phyloP scores from a whole-genome alignment of 1,284 basidiomycete genomes.

The Cryptococcus jaspeensis region DNA sequence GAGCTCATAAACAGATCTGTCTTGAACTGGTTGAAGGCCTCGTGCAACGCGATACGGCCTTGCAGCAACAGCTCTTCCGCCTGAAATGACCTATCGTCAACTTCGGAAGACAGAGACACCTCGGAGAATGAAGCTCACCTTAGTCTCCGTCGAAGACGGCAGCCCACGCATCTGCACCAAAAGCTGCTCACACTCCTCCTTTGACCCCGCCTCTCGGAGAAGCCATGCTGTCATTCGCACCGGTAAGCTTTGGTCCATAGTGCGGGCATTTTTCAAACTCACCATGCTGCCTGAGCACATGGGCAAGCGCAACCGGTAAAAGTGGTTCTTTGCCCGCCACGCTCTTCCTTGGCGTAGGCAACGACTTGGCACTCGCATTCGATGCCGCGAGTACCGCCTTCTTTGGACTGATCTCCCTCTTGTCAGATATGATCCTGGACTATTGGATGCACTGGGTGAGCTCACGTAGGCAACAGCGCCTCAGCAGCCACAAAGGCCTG shows the following conservation, averaged over 20 bases:
- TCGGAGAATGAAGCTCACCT: constrained; percentile 19
- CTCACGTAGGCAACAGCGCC: constrained; percentile 34
- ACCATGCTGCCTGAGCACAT: constrained; percentile 73
- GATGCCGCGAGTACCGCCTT: constrained; percentile 16
- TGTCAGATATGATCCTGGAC: constrained; percentile 41
- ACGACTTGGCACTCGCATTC: constrained; percentile 43
- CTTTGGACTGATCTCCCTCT: constrained; percentile 7
- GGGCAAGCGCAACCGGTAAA: constrained; percentile 65
- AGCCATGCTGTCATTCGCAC: constrained; percentile 63
- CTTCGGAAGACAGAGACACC: constrained; percentile 14
- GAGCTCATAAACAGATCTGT: constrained; percentile 84
- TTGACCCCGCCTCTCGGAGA: constrained; percentile 61
- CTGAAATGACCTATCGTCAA: constrained; percentile 48
- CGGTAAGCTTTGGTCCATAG: not conserved
- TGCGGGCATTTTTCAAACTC: constrained; percentile 35
- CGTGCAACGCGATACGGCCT: constrained; percentile 70
- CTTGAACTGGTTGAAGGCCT: constrained; percentile 71
- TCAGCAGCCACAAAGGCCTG: constrained; percentile 35
- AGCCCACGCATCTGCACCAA: constrained; percentile 55
- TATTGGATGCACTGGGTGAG: constrained; percentile 29
- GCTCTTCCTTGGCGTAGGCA: constrained; percentile 7
- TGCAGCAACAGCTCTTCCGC: constrained; percentile 69
- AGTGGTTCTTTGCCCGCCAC: constrained; percentile 58
- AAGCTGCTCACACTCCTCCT: constrained; percentile 57
- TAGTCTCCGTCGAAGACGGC: constrained; percentile 25